A percentile compares a stretch with the other conserved stretches of the same genome.
These are phyloP conservation scores for Exophiala aquamarina DNA, from an alignment of 2,329 filamentous ascomycete genomes.

Conservation along the genomic window DNA sequence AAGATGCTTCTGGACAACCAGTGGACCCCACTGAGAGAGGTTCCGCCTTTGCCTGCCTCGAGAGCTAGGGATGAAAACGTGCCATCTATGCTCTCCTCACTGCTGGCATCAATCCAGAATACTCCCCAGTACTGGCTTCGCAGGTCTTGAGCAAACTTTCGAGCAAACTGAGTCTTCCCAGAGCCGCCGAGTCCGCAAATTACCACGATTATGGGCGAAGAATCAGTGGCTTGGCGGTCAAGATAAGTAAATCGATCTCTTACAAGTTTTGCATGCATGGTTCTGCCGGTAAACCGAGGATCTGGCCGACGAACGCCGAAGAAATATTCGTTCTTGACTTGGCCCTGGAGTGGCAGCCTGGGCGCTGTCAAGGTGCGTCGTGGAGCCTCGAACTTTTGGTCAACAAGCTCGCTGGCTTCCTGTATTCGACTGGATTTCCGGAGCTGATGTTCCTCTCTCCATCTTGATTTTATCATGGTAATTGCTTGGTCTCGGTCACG, in stretches of 20 bases:
- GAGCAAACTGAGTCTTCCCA: constrained; percentile 41
- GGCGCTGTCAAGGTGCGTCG: neutral
- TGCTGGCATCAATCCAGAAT: constrained; percentile 36
- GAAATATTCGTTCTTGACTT: constrained; percentile 1
- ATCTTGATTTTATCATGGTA: neutral
- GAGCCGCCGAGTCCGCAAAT: constrained; percentile 39
- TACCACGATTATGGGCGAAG: constrained; percentile 28
- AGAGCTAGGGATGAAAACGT: neutral
- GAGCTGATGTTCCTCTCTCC: neutral
- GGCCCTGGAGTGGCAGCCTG: neutral
- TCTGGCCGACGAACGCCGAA: neutral
- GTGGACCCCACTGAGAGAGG: constrained; percentile 29
- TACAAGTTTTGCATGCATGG: neutral
- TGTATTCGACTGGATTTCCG: neutral
- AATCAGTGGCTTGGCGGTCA: neutral
- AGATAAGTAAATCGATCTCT: neutral
- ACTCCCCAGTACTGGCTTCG: constrained; percentile 31
- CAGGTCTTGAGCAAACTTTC: constrained; percentile 37
- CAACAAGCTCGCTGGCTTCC: neutral
- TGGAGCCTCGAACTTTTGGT: neutral
- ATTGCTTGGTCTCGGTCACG: neutral
- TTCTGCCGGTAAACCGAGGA: neutral
- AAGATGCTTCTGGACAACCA: constrained; percentile 28
- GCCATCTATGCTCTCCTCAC: constrained; percentile 25
- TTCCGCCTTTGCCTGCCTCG: constrained; percentile 11